phyloP scores from a whole-genome alignment of 2,329 filamentous ascomycete species.

The Pseudogymnoascus pannorum region DNA sequence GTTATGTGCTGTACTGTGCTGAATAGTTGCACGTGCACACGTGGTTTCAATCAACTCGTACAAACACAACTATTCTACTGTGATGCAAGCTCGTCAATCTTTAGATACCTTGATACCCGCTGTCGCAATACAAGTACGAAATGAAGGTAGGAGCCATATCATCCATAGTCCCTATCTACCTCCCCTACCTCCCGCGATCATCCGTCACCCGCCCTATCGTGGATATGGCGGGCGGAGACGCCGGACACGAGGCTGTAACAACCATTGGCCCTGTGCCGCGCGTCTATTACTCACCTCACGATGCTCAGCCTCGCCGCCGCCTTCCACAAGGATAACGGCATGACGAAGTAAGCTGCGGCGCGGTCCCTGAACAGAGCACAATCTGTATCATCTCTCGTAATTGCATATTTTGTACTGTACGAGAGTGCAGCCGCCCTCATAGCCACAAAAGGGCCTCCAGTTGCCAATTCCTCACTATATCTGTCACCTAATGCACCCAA shows the following conservation, averaged over 20 bases:
- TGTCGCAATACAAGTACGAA: neutral
- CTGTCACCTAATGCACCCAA: neutral
- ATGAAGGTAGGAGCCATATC: neutral
- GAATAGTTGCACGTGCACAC: conserved; percentile 1
- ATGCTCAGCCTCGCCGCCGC: conserved; percentile 2
- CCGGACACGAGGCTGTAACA: conserved; percentile 1
- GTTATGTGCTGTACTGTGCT: neutral
- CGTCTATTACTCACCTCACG: conserved; percentile 3
- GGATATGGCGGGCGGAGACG: too few relatives aligned
- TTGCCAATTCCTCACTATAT: neutral
- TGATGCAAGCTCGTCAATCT: neutral
- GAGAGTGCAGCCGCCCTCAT: neutral
- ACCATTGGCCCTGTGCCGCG: conserved; percentile 5
- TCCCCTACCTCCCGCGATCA: neutral
- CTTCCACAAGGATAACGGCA: conserved; percentile 1
- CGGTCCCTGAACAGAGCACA: neutral
- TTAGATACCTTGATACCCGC: neutral
- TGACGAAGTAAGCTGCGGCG: conserved; percentile 2
- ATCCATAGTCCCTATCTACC: neutral
- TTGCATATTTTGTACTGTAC: neutral
- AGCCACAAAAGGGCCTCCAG: neutral
- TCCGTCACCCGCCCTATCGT: too few relatives aligned
- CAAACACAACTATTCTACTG: neutral
- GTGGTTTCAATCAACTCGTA: neutral
- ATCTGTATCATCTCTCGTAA: neutral